Evolutionary conservation across 1,284 basidiomycete species (phyloP).

Genomic region (Fomitiporia mediterranea): DNA sequence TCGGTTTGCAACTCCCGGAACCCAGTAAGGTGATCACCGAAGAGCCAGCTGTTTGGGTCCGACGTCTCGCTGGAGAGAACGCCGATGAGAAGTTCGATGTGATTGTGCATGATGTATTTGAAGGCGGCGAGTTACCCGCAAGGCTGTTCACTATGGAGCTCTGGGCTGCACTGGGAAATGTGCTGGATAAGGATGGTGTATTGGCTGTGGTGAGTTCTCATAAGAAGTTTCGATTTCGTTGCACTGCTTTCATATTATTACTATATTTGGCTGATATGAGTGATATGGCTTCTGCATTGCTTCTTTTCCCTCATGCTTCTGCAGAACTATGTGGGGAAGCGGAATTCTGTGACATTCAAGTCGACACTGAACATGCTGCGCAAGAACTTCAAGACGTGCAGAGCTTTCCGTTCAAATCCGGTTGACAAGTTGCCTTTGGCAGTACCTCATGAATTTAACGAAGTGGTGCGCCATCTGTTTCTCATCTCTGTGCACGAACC

Average conservation of each 20-base stretch:
- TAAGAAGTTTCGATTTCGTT: too few relatives aligned
- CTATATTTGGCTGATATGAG: too few relatives aligned
- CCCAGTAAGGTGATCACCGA: neutral
- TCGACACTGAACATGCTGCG: slow-evolving; percentile 15
- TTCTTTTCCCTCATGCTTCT: neutral
- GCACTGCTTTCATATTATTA: neutral
- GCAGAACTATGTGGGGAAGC: slow-evolving; percentile 13
- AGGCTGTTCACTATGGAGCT: slow-evolving; percentile 10
- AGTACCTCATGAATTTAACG: neutral
- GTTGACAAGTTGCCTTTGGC: neutral
- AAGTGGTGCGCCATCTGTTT: slow-evolving; percentile 4
- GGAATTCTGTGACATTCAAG: slow-evolving; percentile 8
- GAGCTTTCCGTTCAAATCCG: slow-evolving; percentile 8
- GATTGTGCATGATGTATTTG: slow-evolving; percentile 12
- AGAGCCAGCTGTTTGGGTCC: slow-evolving; percentile 5
- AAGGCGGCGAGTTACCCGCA: slow-evolving; percentile 9
- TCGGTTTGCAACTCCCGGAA: neutral
- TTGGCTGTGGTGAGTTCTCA: slow-evolving; percentile 9
- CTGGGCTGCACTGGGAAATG: neutral
- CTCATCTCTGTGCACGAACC: neutral
- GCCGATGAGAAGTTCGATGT: slow-evolving; percentile 3
- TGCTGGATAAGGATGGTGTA: slow-evolving; percentile 5
- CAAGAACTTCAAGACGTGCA: slow-evolving; percentile 9
- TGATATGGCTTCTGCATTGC: neutral
- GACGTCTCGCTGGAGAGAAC: neutral